Evolutionary conservation across 176 grass and related monocot species (phyloP).

Genomic region (Musa troglodytarum): DNA sequence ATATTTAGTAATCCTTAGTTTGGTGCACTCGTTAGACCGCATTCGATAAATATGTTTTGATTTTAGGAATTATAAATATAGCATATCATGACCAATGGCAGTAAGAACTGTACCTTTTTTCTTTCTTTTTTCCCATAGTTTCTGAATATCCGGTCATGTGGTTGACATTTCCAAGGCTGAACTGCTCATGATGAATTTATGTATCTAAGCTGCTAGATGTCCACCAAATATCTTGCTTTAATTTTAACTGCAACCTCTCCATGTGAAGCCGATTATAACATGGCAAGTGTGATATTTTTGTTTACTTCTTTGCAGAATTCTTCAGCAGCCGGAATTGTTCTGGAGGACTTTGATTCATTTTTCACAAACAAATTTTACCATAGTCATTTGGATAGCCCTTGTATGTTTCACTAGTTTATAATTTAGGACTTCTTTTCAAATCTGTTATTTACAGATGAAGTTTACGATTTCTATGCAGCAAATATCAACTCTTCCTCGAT

Average conservation of each 20-base stretch:
- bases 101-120: neutral
- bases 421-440: neutral
- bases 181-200: neutral
- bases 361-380: slow-evolving; percentile 85
- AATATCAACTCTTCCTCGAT: slow-evolving; percentile 85
- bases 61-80: too few relatives aligned
- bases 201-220: neutral
- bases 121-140: neutral
- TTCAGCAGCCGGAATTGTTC: slow-evolving; percentile 79
- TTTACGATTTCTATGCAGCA: slow-evolving; percentile 29
- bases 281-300: neutral
- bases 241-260: neutral
- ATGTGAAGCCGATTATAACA: slow-evolving; percentile 3
- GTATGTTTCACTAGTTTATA: slow-evolving; percentile 35
- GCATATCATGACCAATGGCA: neutral
- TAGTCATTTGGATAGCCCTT: slow-evolving; percentile 63
- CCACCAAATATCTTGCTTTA: neutral
- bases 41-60: too few relatives aligned
- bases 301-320: slow-evolving; percentile 49
- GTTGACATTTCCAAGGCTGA: neutral
- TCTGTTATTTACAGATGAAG: neutral
- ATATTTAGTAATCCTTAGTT: too few relatives aligned
- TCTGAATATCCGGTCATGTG: neutral
- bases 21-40: too few relatives aligned
- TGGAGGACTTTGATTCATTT: slow-evolving; percentile 84